These are phyloP conservation scores for Cryphonectria radicalis DNA, from an alignment of 2,329 filamentous ascomycete species.

Conservation along the genomic window DNA sequence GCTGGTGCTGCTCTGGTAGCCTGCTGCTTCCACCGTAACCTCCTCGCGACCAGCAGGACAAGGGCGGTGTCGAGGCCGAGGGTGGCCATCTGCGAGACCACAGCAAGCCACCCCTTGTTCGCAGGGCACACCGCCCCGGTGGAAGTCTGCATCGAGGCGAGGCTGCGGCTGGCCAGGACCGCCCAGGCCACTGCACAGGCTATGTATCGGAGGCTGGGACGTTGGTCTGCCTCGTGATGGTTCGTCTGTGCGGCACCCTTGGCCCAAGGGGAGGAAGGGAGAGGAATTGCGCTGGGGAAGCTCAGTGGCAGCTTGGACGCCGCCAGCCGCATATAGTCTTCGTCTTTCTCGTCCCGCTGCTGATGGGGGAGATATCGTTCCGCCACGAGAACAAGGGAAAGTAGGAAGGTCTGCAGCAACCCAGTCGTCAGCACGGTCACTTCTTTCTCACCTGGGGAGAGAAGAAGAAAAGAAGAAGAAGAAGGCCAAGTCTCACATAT, in stretches of 20 bases:
- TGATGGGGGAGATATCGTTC: conserved; percentile 1
- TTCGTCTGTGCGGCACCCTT: background rate
- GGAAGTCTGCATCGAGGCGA: background rate
- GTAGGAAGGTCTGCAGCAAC: background rate
- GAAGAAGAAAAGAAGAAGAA: background rate
- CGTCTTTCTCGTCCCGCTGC: background rate
- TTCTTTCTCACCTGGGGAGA: background rate
- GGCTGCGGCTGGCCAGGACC: conserved; percentile 1
- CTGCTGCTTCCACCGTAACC: background rate
- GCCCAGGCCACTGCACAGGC: conserved; percentile 8
- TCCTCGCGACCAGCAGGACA: background rate
- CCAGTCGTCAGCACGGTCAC: background rate
- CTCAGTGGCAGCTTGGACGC: background rate
- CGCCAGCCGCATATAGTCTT: conserved; percentile 4
- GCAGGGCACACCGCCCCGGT: conserved; percentile 12
- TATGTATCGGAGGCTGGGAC: background rate
- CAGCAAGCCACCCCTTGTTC: background rate
- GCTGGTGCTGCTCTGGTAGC: no score
- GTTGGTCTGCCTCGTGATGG: background rate
- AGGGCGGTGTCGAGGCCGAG: background rate
- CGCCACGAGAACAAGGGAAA: background rate
- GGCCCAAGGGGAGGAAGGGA: background rate
- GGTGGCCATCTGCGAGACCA: background rate
- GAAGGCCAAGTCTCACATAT: background rate
- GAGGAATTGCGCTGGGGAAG: no score